These are phyloP conservation scores for Dothiorella sarmentorum DNA, from an alignment of 2,329 filamentous ascomycete genomes.

Conservation along the genomic window DNA sequence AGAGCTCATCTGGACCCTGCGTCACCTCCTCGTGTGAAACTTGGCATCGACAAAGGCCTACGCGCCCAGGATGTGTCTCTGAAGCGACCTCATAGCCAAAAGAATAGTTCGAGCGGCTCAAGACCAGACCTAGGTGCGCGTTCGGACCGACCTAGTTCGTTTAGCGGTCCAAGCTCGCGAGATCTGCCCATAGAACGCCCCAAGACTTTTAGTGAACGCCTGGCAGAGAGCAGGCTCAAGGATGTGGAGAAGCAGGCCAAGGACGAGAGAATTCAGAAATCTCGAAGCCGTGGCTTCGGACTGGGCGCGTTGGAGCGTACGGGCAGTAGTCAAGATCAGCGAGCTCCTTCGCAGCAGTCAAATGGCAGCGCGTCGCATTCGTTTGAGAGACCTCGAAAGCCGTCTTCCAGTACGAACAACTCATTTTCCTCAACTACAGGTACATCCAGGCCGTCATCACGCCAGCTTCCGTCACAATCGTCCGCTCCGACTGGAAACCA, in stretches of 20 bases:
- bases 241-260: constrained; percentile 45
- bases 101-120: neutral
- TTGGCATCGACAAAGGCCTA: constrained; percentile 88
- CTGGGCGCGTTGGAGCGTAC: constrained; percentile 20
- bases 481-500: neutral
- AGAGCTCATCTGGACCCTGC: constrained; percentile 53
- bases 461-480: neutral
- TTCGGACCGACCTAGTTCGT: neutral
- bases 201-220: constrained; percentile 78
- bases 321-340: constrained; percentile 20
- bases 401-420: neutral
- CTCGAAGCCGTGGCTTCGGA: constrained; percentile 42
- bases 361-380: neutral
- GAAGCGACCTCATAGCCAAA: constrained; percentile 68
- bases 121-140: constrained; percentile 1
- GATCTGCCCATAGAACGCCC: constrained; percentile 18
- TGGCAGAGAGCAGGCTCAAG: constrained; percentile 62
- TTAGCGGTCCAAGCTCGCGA: constrained; percentile 1
- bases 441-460: neutral
- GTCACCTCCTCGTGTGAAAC: constrained; percentile 73
- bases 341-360: constrained; percentile 13
- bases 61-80: constrained; percentile 79
- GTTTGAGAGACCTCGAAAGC: neutral
- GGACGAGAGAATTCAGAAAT: constrained; percentile 41
- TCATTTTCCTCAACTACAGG: neutral